Base-by-base conservation (phyloP, 352 stramenopile species). In the Globisporangium rhizosaccharum region DNA sequence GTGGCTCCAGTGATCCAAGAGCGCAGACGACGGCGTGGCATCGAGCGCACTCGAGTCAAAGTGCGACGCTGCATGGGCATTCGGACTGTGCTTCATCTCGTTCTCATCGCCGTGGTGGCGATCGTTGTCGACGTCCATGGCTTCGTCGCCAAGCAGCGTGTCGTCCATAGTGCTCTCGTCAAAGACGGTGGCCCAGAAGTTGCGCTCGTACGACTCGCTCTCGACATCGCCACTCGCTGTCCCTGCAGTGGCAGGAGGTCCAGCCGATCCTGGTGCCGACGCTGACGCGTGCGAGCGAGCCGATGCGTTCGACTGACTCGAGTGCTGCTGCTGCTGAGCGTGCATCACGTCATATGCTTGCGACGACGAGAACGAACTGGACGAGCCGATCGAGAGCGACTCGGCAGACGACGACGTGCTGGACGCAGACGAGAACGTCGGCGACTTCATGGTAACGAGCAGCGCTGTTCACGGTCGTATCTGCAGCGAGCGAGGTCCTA, bases 121-220 rank as follows among this genome's bases (percentile, higher is more conserved):
- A 44, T 17, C 39, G 12, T 65, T 56, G 23, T 49, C 54, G 12
- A 62, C 66, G n/a, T 64, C 57, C 56, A 74, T 73, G 7, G 55
- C 61, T 37, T 72, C 62, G 50, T 77, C 72, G 33, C 59, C 65
- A 18, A 75, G 67, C 18, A 74, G 47, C 5, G 52, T 59, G 2
- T 73, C 59, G 47, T 71, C 57, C 55, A 63, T 57, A 52, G 28
- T 50, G 39, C 54, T 61, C 52, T 76, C 71, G 44, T 73, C 71
- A 26, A 79, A 70, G 41, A 79, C 67, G 12, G 64, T 59, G 4
- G 69, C 70, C 71, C 71, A 79, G 39, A 71, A 62, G 17, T 37
- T 59, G n/a, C 53, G 49, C 14, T 76, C 68, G 49, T 77, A 73
- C 17, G 30, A 26, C n/a, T 67, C 66, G 14, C 28, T 41, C 0